Percentiles rank a stretch among this genome's conserved stretches.
phyloP scores from a whole-genome alignment of 768 basidiomycete genomes.

The Mycena latifolia region DNA sequence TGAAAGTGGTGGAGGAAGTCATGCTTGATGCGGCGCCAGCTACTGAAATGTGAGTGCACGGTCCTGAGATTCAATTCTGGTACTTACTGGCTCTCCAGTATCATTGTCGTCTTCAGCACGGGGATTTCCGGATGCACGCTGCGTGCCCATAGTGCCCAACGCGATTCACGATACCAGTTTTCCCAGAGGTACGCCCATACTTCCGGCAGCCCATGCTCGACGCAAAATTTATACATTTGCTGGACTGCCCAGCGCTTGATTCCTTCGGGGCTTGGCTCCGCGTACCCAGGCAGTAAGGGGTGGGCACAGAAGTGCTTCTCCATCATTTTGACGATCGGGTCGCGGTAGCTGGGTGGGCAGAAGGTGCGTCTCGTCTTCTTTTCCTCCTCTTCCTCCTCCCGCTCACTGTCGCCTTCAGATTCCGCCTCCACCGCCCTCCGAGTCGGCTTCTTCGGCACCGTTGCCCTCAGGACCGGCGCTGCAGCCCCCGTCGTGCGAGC shows the following conservation, averaged over 20 bases:
- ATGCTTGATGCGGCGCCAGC: conserved; percentile 50
- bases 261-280: conserved; percentile 21
- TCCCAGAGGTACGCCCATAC: conserved; percentile 40
- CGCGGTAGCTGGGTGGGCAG: conserved; percentile 18
- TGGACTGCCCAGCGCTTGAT: conserved; percentile 40
- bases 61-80: not conserved
- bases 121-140: conserved; percentile 37
- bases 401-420: not conserved
- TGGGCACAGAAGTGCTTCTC: conserved; percentile 29
- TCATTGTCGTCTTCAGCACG: conserved; percentile 45
- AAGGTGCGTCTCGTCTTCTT: conserved; percentile 25
- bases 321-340: conserved; percentile 25
- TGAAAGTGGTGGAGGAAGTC: conserved; percentile 35
- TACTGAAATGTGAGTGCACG: conserved; percentile 28
- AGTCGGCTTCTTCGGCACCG: not conserved
- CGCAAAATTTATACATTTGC: conserved; percentile 42
- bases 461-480: not conserved
- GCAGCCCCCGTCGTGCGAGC: not conserved
- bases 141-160: conserved; percentile 46
- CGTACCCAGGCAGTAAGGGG: conserved; percentile 31
- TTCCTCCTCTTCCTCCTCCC: conserved; percentile 5
- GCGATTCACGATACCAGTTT: conserved; percentile 25
- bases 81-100: conserved; percentile 45
- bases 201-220: conserved; percentile 34
- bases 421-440: not conserved